These are phyloP conservation scores for Leccinum longicurvipes DNA, from an alignment of 768 basidiomycete genomes.

Conservation along the genomic window DNA sequence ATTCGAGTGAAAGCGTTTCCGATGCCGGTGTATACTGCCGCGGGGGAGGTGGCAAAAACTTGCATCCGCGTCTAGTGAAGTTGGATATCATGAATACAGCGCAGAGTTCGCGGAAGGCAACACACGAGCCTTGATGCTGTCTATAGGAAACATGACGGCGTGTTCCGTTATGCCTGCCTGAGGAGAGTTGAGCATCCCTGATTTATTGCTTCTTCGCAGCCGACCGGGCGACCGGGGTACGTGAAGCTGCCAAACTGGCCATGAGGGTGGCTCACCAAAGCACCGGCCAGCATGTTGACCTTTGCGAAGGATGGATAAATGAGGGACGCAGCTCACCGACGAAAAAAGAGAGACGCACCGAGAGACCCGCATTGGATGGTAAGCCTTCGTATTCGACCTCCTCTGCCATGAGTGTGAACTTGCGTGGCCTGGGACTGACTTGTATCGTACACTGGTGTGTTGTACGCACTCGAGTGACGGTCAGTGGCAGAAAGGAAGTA, in stretches of 20 bases:
- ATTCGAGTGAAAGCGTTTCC: constrained; percentile 90
- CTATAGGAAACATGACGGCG: constrained; percentile 97
- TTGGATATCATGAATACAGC: constrained; percentile 6
- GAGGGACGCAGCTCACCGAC: constrained; percentile 11
- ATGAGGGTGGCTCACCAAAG: constrained; percentile 61
- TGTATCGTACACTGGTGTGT: constrained; percentile 4
- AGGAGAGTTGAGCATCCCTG: constrained; percentile 15
- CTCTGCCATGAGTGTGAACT: constrained; percentile 32
- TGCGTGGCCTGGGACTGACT: constrained; percentile 5
- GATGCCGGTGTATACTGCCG: constrained; percentile 84
- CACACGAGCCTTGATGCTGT: constrained; percentile 89
- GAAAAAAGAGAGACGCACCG: constrained; percentile 37
- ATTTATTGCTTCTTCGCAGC: background rate
- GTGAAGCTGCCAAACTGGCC: background rate
- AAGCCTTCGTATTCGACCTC: constrained; percentile 64
- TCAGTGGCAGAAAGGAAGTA: background rate
- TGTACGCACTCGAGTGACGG: constrained; percentile 1
- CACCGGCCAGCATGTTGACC: constrained; percentile 98
- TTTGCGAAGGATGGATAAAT: constrained; percentile 28
- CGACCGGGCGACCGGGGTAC: constrained; percentile 1
- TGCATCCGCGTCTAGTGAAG: constrained; percentile 92
- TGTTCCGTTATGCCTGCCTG: constrained; percentile 99
- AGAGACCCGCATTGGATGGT: constrained; percentile 76
- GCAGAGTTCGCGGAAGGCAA: background rate
- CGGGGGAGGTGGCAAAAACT: constrained; percentile 84